Evolutionary conservation across 192 early-diverging fungal genomes (phyloP), one percentile per base, ranked within the genome.

Genomic region (Spizellomyces sp.): DNA sequence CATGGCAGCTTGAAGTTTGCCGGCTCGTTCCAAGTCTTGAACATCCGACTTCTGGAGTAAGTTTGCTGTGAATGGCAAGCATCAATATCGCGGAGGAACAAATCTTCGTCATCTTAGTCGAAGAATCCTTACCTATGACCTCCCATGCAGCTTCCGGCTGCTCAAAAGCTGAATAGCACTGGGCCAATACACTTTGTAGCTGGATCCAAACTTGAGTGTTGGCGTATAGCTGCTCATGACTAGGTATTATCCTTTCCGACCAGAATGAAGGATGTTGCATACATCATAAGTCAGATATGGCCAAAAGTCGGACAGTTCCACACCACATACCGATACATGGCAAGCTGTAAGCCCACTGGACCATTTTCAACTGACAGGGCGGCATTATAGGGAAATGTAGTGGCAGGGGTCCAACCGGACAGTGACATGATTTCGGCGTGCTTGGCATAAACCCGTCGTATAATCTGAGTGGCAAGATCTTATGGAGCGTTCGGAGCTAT

Each of bases 141-240:
- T 9, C 66, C 56, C 22, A 44, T 3, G 66, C 66, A 10, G 61
- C n/a, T 14, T 70, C 55, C 9, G 36, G 58, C 6, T 61, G 58
- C 45, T 70, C 68, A 62, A 70, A 70, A 17, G 68, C 19, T 1
- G 68, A 41, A 17, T 45, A 46, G 21, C 68, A 60, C 41, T 70
- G 68, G 15, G 14, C 45, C n/a, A 22, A 12, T 7, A 61, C 47
- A 5, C 42, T 21, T 6, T n/a, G n/a, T 42, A 70, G 55, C 8
- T 70, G 68, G 27, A 70, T 61, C 41, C 55, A 52, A 9, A 46
- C 57, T 59, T 60, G 45, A 17, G 68, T 70, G 17, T 54, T 54
- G 12, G 50, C 50, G 4, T 54, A 54, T 12, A 54, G 50, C 17
- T 54, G 50, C 27, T 36, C 27, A 36, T 36, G 27, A 36, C 27